Evolutionary conservation across 352 stramenopile genomes (phyloP).

Genomic region (Phytopythium kandeliae): DNA sequence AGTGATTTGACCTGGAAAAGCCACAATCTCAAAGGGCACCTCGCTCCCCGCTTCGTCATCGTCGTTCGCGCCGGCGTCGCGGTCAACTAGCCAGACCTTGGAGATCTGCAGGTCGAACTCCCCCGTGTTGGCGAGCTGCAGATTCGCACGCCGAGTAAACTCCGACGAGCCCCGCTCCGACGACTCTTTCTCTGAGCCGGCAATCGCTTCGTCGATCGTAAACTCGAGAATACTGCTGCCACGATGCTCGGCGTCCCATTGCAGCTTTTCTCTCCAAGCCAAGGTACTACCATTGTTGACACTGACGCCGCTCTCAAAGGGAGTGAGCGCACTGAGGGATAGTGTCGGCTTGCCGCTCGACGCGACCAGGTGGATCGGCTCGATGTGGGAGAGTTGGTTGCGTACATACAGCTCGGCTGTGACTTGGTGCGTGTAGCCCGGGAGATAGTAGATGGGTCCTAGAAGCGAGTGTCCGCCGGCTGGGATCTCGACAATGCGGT

Average conservation of each 20-base stretch:
- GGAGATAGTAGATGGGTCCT: slow-evolving; percentile 63
- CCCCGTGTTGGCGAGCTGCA: slow-evolving; percentile 1
- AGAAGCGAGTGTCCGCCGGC: slow-evolving; percentile 19
- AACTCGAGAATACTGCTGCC: not conserved
- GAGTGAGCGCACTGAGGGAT: not conserved
- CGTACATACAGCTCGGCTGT: slow-evolving; percentile 38
- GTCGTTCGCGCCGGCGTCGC: not conserved
- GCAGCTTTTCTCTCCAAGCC: not conserved
- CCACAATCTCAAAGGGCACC: not conserved
- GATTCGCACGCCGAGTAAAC: not conserved
- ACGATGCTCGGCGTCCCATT: not conserved
- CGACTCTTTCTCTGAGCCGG: not conserved
- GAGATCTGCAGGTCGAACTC: slow-evolving; percentile 2
- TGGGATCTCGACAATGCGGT: slow-evolving; percentile 17
- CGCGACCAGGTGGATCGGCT: slow-evolving; percentile 30
- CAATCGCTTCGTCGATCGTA: not conserved
- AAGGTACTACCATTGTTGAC: not conserved
- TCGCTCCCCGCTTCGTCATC: not conserved
- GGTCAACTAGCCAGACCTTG: slow-evolving; percentile 4
- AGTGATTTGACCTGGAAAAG: not conserved
- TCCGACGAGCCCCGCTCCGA: not conserved
- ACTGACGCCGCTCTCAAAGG: not conserved
- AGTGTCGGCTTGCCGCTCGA: slow-evolving; percentile 22
- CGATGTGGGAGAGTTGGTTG: slow-evolving; percentile 64
- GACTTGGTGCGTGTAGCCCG: slow-evolving; percentile 26